Percentiles rank a stretch among this genome's conserved stretches.
Conservation (phyloP, 106 monocot genomes). For the Dendrobium huoshanense region DNA sequence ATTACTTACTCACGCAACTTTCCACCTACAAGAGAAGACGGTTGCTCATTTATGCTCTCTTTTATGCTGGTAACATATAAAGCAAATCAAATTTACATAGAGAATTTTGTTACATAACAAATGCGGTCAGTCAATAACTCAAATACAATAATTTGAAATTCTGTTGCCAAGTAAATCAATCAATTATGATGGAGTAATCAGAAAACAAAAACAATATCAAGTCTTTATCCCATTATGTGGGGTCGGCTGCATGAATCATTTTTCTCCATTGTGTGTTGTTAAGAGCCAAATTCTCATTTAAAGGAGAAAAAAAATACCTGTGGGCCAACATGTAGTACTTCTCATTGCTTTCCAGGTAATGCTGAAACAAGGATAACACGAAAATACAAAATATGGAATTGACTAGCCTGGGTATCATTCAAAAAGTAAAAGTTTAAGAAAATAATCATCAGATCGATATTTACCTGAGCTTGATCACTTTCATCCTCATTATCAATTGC, state of each 20-base stretch:
- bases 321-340: slow-evolving; percentile 96
- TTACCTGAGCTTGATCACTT: slow-evolving; percentile 87
- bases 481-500: slow-evolving; percentile 73
- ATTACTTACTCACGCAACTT: slow-evolving; percentile 88
- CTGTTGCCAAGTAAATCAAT: background rate
- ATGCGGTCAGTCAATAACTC: background rate
- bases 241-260: too few species aligned
- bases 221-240: too few species aligned
- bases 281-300: too few species aligned
- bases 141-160: background rate
- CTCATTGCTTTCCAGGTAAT: slow-evolving; percentile 98
- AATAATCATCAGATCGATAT: background rate
- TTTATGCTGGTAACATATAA: slow-evolving; percentile 61
- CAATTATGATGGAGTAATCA: background rate
- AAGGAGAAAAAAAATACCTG: slow-evolving; percentile 41
- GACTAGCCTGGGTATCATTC: background rate
- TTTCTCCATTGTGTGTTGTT: too few species aligned
- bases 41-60: slow-evolving; percentile 83
- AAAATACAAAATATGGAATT: slow-evolving; percentile 2
- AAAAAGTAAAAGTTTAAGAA: slow-evolving; percentile 6
- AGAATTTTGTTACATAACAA: background rate
- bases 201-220: too few species aligned
- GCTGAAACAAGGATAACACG: slow-evolving; percentile 44
- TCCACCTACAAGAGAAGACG: slow-evolving; percentile 72
- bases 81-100: background rate